phyloP scores from a whole-genome alignment of 495 filamentous ascomycete genomes.

The Hypoxylon crocopeplum region DNA sequence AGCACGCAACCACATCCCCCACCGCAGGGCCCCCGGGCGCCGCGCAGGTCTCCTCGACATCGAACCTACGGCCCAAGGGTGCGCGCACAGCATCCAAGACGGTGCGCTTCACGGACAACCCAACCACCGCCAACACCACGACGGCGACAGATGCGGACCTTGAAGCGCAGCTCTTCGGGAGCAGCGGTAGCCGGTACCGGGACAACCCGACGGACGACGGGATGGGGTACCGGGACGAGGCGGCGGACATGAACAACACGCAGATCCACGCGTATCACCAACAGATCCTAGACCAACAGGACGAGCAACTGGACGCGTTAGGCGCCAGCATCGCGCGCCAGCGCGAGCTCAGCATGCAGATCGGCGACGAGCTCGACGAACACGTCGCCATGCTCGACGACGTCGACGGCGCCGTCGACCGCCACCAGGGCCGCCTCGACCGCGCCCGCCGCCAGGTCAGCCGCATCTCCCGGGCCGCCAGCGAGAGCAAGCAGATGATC shows the following conservation, averaged over 20 bases:
- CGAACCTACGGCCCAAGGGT: constrained; percentile 35
- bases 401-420: constrained; percentile 79
- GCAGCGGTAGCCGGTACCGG: constrained; percentile 61
- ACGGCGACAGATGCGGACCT: constrained; percentile 51
- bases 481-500: constrained; percentile 76
- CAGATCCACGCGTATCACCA: constrained; percentile 88
- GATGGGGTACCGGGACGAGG: constrained; percentile 63
- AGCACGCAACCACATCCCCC: constrained; percentile 64
- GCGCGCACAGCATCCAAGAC: constrained; percentile 63
- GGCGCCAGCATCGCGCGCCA: constrained; percentile 89
- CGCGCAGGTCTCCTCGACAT: constrained; percentile 59
- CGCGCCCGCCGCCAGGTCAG: constrained; percentile 74
- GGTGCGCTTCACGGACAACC: constrained; percentile 87
- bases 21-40: constrained; percentile 40
- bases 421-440: constrained; percentile 77
- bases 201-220: constrained; percentile 52
- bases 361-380: constrained; percentile 92
- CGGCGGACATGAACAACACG: constrained; percentile 67
- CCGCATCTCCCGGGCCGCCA: constrained; percentile 71
- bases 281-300: constrained; percentile 81
- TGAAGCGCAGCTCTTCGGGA: constrained; percentile 68
- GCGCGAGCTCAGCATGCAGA: constrained; percentile 91
- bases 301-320: constrained; percentile 88
- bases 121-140: constrained; percentile 25
- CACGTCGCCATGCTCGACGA: constrained; percentile 90